A percentile compares a stretch with the other conserved stretches of the same genome.
These are phyloP conservation scores for Candida hispaniensis DNA, from an alignment of 805 yeast genomes.

Conservation along the genomic window DNA sequence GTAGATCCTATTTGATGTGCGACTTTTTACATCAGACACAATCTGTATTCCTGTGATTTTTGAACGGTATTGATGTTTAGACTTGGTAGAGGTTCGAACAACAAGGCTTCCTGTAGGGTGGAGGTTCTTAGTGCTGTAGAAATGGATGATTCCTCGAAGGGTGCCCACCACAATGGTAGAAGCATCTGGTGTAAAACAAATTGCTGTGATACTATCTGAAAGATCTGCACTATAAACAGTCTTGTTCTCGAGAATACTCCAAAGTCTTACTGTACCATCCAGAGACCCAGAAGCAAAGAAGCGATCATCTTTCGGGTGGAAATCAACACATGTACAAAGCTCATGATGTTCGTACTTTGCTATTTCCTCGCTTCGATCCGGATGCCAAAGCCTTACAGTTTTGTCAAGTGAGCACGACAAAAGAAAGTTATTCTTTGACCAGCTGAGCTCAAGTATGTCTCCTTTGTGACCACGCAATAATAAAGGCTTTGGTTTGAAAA, in stretches of 20 bases:
- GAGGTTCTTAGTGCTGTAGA: conserved; percentile 55
- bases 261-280: conserved; percentile 63
- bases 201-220: conserved; percentile 61
- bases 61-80: conserved; percentile 34
- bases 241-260: conserved; percentile 71
- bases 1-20: conserved; percentile 12
- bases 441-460: conserved; percentile 64
- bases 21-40: conserved; percentile 13
- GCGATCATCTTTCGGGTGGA: conserved; percentile 79
- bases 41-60: conserved; percentile 66
- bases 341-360: conserved; percentile 63
- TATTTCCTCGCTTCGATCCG: conserved; percentile 52
- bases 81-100: conserved; percentile 26
- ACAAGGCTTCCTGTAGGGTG: conserved; percentile 40
- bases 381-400: conserved; percentile 78
- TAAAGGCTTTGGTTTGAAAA: conserved; percentile 59
- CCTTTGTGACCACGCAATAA: conserved; percentile 56
- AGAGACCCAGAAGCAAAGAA: conserved; percentile 76
- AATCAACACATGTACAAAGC: conserved; percentile 67
- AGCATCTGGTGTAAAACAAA: conserved; percentile 58
- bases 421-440: conserved; percentile 81
- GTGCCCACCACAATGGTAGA: conserved; percentile 59
- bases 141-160: conserved; percentile 56
- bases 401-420: conserved; percentile 76
- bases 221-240: conserved; percentile 53